Evolutionary conservation across 2,329 filamentous ascomycete genomes (phyloP).

Genomic region (Scedosporium aurantiacum): DNA sequence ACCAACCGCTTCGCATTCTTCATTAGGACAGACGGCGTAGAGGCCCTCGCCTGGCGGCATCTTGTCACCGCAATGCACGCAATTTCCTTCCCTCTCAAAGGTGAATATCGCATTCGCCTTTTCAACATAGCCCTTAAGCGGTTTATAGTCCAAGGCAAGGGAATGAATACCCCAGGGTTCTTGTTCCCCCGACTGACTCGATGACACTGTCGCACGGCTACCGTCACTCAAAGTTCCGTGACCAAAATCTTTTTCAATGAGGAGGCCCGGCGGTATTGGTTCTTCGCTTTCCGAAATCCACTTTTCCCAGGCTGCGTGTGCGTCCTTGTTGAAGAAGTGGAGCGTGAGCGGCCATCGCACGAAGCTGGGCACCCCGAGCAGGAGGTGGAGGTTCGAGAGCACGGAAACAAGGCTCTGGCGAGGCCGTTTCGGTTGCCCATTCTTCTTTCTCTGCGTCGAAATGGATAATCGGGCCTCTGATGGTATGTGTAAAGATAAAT

Average conservation of each 20-base stretch:
- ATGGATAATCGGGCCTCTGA: constrained; percentile 46
- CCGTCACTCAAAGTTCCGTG: constrained; percentile 7
- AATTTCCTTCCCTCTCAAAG: constrained; percentile 45
- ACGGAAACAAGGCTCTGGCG: constrained; percentile 52
- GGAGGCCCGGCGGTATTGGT: constrained; percentile 34
- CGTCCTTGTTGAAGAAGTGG: constrained; percentile 65
- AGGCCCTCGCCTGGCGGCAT: constrained; percentile 38
- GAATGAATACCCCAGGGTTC: constrained; percentile 38
- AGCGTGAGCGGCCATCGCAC: constrained; percentile 69
- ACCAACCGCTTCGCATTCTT: constrained; percentile 43
- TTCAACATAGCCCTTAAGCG: constrained; percentile 40
- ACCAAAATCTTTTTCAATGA: constrained; percentile 46
- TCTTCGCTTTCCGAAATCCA: constrained; percentile 41
- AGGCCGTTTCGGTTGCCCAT: constrained; percentile 45
- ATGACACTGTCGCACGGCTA: not conserved
- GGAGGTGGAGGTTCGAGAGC: constrained; percentile 68
- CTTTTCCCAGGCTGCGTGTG: constrained; percentile 55
- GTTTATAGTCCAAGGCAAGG: constrained; percentile 43
- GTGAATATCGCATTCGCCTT: constrained; percentile 43
- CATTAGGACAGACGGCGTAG: constrained; percentile 44
- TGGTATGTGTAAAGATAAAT: constrained; percentile 69
- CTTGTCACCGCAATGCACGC: constrained; percentile 37
- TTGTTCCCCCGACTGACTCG: not conserved
- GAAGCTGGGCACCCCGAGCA: constrained; percentile 73
- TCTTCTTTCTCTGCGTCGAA: constrained; percentile 38